A percentile compares a stretch with the other conserved stretches of the same genome.
phyloP scores from a whole-genome alignment of 2,329 filamentous ascomycete species.

The Talaromyces sp. region DNA sequence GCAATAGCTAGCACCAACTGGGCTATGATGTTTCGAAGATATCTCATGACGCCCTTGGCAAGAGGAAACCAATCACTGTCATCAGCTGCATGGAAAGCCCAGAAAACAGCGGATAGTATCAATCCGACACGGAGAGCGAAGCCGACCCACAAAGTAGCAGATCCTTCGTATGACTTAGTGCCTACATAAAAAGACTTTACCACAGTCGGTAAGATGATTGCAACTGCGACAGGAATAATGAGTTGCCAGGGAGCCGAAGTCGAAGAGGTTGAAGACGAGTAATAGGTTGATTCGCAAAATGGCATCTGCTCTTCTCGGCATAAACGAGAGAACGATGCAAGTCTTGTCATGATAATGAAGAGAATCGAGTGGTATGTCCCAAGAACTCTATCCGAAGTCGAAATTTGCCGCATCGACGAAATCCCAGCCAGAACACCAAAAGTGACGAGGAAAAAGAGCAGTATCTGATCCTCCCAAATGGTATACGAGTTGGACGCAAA shows the following conservation, averaged over 20 bases:
- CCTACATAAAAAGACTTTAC: conserved; percentile 75
- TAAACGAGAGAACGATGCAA: conserved; percentile 82
- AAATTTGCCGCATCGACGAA: conserved; percentile 68
- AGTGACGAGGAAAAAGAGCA: conserved; percentile 83
- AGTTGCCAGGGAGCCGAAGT: conserved; percentile 92
- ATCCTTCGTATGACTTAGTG: conserved; percentile 83
- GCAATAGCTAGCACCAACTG: conserved; percentile 75
- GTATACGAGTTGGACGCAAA: conserved; percentile 98
- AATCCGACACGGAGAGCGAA: conserved; percentile 72
- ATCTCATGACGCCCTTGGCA: conserved; percentile 62
- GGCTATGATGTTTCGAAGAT: conserved; percentile 68
- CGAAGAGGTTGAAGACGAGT: conserved; percentile 83
- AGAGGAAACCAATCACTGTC: conserved; percentile 72
- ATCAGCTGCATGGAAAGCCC: conserved; percentile 84
- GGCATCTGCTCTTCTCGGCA: conserved; percentile 99
- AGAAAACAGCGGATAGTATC: conserved; percentile 72
- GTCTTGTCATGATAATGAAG: conserved; percentile 71
- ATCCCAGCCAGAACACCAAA: conserved; percentile 74
- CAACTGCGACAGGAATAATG: conserved; percentile 68
- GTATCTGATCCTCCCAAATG: conserved; percentile 95
- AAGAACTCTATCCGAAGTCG: conserved; percentile 63
- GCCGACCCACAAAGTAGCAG: conserved; percentile 78
- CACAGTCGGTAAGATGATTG: conserved; percentile 67
- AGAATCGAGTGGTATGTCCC: conserved; percentile 79
- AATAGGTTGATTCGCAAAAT: conserved; percentile 91